Evolutionary conservation across 805 yeast genomes (phyloP), one percentile per base, ranked within the genome.

Genomic region (Starmerella scarabaei): DNA sequence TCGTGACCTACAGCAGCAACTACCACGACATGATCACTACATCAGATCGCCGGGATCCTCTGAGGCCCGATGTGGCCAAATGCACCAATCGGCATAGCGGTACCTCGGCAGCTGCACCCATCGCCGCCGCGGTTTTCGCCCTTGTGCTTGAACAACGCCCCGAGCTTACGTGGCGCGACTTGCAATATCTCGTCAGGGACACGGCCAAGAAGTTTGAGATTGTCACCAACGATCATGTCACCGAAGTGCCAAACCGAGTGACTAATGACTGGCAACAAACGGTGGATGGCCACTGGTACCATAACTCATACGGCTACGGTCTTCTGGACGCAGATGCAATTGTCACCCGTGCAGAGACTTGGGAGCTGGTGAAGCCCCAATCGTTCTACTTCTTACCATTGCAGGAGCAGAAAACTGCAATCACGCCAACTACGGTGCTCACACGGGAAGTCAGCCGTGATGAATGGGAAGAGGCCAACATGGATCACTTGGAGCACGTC

Each of bases 81-180:
- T 91, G 98, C 59, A 65, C 93, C 2, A 68, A 68, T 29, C 59
- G 51, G 20, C 98, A 91, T 59, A 95, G 96, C 9, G 98, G 98
- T 17, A 91, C 98, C 0, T 88, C 97, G 18, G 98, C 98, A 0
- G 96, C 98, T 14, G 98, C 98, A 0, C 98, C 98, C 0, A 67
- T 91, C 41, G 97, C 96, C 0, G 96, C 97, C 0, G 98, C 97
- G n/a, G 70, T 91, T 1, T 84, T 81, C 57, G 73, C 96, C 0
- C 65, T 91, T 38, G 82, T 82, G 2, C 64, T 91, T 37, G 76
- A 78, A 51, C 85, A 79, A 3, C 80, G 93, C 49, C 94, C 95
- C 1, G 69, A 77, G 4, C 69, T 91, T 40, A 81, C 95, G 0
- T 91, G 98, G 98, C 72, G 98, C 57, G 98, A 91, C 57, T 68